Evolutionary conservation across 2,329 filamentous ascomycete species (phyloP), one percentile per base, ranked within the genome.

Genomic region (Colletotrichum sp.): DNA sequence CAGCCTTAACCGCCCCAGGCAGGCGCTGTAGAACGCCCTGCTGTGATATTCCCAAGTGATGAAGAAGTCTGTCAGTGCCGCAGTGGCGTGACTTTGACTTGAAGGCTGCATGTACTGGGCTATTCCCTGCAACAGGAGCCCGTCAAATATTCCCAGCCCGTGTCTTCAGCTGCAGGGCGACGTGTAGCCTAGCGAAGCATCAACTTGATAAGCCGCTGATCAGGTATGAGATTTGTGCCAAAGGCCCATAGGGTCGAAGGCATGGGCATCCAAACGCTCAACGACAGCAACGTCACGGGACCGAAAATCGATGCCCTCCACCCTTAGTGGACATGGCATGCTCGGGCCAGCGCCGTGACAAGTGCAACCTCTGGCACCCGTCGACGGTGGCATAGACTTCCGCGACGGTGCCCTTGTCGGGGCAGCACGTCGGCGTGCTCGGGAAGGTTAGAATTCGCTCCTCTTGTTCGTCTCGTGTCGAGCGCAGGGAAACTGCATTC

Each of bases 41-140:
- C 10, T 52, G 44, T 22, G 34, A 39, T 44, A 57, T 28, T 22
- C n/a, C 44, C 59, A 34, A 32, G 9, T 15, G 62, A 39, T 22
- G 52, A 30, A 39, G 30, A 68, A 28, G 22, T 67, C 10, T 34
- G 64, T n/a, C 44, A 66, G 48, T 55, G 36, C 30, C 60, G 30
- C 8, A 34, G 34, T 75, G 72, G 72, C 63, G 55, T 72, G 72
- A 72, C 62, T 72, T 72, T 72, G 57, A 63, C 63, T 72, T 44
- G 15, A 6, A 55, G 55, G 69, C 63, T 72, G 63, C 72, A 75
- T 68, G 44, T 62, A 22, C 55, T 68, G 55, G 69, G 62, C 55
- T 48, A 8, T n/a, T 64, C 72, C 72, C 63, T 72, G 69, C 57
- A 34, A 36, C 22, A n/a, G 39, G 28, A 64, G 67, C 68, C 68